phyloP scores from a whole-genome alignment of 2,329 filamentous ascomycete species.

The Berkeleyomyces basicola region DNA sequence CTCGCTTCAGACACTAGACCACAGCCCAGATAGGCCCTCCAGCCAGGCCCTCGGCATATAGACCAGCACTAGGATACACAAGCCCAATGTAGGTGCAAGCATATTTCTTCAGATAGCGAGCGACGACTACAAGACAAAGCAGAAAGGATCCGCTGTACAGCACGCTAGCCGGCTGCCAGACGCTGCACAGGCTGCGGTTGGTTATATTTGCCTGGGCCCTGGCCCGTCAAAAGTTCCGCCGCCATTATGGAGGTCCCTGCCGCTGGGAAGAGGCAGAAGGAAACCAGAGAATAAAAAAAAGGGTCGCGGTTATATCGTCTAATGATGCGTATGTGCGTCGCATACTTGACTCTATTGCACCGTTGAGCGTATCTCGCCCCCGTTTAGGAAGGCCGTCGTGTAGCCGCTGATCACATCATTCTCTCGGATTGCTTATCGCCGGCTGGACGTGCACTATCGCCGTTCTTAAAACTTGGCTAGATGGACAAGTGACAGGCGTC shows the following conservation, averaged over 20 bases:
- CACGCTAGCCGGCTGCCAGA: background rate
- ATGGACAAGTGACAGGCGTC: too few relatives aligned
- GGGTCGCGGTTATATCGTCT: background rate
- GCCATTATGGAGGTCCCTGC: background rate
- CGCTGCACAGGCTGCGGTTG: background rate
- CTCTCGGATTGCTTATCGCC: background rate
- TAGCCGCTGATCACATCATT: background rate
- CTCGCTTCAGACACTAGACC: background rate
- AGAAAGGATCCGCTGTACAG: background rate
- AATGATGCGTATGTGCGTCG: background rate
- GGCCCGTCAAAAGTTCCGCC: background rate
- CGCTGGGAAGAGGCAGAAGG: background rate
- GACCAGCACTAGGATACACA: background rate
- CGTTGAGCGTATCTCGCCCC: background rate
- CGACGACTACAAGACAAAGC: background rate
- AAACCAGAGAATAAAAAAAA: background rate
- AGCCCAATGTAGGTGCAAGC: too few relatives aligned
- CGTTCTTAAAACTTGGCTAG: too few relatives aligned
- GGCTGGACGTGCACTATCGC: background rate
- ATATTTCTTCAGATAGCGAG: too few relatives aligned
- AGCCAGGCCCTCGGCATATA: background rate
- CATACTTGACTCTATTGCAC: background rate
- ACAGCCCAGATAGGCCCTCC: too few relatives aligned
- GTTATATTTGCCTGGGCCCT: background rate
- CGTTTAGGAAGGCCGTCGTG: background rate